Evolutionary conservation across 2,329 filamentous ascomycete species (phyloP), one percentile per base, ranked within the genome.

Genomic region (Trichothecium roseum): DNA sequence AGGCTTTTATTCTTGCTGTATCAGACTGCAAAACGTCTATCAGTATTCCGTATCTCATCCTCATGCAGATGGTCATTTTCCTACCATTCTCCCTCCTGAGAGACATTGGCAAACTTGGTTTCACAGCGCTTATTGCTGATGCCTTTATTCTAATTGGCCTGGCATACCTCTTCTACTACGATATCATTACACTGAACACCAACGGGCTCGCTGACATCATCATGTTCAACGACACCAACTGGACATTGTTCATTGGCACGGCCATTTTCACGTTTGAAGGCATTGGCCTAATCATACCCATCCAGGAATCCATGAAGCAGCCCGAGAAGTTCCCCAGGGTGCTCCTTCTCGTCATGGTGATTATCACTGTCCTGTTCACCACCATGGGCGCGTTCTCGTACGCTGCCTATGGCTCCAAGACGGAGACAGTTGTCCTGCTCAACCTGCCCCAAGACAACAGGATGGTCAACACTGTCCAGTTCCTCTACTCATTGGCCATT

Each of bases 231-330:
- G 61, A 81, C 28, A 77, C 82, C 41, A 81, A 87, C 55, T 98
- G 93, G 91, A 94, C 91, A 0, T 72, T 98, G 4, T 96, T 98
- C 57, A 98, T 98, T 49, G 93, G 91, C 42, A 98, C 93, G 1
- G 91, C 93, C 18, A 96, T 98, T 55, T 98, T 98, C 63, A 96
- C 91, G 0, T 98, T 96, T 53, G 91, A 98, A 55, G 91, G 91
- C 18, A 93, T 98, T 41, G 93, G 91, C 10, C 75, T 98, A 33
- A 93, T 98, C 57, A 95, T 98, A 42, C 91, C 93, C 0, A 95
- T 98, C 40, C 93, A 98, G 59, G 88, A 93, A 51, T 93, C 88
- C 16, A 98, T 98, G 91, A 84, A 81, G 53, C 70, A 88, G 29
- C 93, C 89, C 0, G 69, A 79, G 44, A 89, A 94, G 55, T 98